These are phyloP conservation scores for Solanum appendiculatum DNA, from an alignment of 257 asterid genomes.

Conservation along the genomic window DNA sequence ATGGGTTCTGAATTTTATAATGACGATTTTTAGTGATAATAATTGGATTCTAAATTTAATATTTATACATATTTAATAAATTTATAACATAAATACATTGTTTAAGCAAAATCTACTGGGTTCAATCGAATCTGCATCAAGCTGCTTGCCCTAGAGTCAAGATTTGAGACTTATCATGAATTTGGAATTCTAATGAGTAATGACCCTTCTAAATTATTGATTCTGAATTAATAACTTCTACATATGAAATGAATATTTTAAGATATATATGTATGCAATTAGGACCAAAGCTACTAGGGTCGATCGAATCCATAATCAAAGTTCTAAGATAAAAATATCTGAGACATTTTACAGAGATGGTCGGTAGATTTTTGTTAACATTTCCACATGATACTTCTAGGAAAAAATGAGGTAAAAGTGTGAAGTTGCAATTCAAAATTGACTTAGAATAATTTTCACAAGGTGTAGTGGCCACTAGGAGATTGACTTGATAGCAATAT, in stretches of 20 bases:
- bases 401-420: not conserved
- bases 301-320: not conserved
- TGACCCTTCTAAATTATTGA: not conserved
- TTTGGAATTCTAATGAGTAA: not conserved
- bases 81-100: not conserved
- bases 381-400: not conserved
- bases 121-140: not conserved
- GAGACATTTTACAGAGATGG: not conserved
- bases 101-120: too few species aligned
- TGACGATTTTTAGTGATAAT: not conserved
- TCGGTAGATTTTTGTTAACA: not conserved
- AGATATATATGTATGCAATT: not conserved
- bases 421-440: not conserved
- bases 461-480: not conserved
- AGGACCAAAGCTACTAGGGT: not conserved
- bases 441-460: not conserved
- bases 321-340: not conserved
- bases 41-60: not conserved
- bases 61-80: too few species aligned
- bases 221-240: not conserved
- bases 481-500: not conserved
- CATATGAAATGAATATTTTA: not conserved
- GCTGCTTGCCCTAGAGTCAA: not conserved
- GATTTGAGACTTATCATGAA: not conserved
- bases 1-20: not conserved